Base-by-base conservation (phyloP, 2,329 filamentous ascomycete genomes). In the Amauroascus verrucosus region DNA sequence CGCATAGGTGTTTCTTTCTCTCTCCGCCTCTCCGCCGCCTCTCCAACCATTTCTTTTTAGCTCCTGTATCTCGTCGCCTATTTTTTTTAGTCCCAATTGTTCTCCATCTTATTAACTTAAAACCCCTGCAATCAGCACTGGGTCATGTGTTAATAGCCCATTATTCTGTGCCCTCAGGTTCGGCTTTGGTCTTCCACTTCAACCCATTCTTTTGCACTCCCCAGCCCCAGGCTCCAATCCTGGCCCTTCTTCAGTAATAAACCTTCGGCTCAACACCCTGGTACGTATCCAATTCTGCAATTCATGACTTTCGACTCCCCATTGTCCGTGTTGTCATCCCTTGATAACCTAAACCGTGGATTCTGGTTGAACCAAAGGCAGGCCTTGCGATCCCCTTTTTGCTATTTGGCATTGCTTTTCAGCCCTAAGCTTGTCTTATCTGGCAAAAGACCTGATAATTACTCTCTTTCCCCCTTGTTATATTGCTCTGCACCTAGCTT, bases 61-160 rank as follows among this genome's bases (percentile, higher is more conserved):
- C 24, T 20, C 18, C 48, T 22, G 8, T 38, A 9, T 37, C 28
- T 18, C 48, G 16, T 44, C 40, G 48, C 28, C 48, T 51, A 51
- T 33, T 8, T 32, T n/a, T n/a, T 16, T 51, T 51, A 51, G 48
- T 44, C 48, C 40, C 37, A 32, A 51, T 33, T 44, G 38, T 44
- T 44, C 48, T 51, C 48, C 47, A 40, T 49, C 33, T 5, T 30
- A n/a, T 33, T 33, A 49, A 38, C 47, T 40, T 35, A 38, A 40
- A 40, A 40, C 35, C 47, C 47, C 38, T 51, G 48, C 38, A 26
- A 44, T 38, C 28, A 33, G 40, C 46, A 51, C 24, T 35, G 48
- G 48, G 48, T 51, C 48, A 51, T 51, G 48, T 51, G 48, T 43
- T 33, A 37, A 18, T 44, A 44, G 38, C 33, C 14, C 22, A 37